phyloP scores from a whole-genome alignment of 192 early-diverging fungal genomes.

The Rhizoclosmatium sp. region DNA sequence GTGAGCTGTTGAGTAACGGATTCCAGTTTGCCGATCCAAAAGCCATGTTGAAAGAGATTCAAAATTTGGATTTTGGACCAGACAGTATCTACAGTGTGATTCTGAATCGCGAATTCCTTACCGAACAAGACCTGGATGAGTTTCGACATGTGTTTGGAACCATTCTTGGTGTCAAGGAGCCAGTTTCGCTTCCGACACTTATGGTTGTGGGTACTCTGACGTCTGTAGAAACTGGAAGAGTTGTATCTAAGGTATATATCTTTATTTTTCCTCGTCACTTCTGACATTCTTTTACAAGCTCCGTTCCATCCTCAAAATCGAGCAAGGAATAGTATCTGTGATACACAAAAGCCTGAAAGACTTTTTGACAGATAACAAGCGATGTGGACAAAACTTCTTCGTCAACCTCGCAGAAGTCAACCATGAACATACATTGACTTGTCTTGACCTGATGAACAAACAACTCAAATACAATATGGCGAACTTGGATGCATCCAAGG shows the following conservation, averaged over 20 bases:
- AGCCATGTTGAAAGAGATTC: not conserved
- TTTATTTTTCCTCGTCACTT: conserved; percentile 2
- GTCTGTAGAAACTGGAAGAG: not conserved
- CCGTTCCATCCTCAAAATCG: conserved; percentile 16
- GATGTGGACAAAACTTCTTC: not conserved
- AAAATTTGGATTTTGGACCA: not conserved
- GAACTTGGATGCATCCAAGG: conserved; percentile 9
- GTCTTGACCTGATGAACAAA: not conserved
- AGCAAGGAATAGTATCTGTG: not conserved
- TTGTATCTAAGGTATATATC: not conserved
- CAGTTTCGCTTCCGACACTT: not conserved
- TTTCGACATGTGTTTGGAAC: not conserved
- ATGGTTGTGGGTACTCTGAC: not conserved
- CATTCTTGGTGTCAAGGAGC: conserved; percentile 7
- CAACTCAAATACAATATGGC: not conserved
- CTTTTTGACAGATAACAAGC: conserved; percentile 4
- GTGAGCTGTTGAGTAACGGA: not conserved
- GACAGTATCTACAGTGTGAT: conserved; percentile 18
- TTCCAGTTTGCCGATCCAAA: not conserved
- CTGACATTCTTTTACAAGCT: conserved; percentile 16
- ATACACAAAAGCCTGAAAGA: conserved; percentile 36
- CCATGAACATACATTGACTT: not conserved
- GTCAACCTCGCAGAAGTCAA: not conserved
- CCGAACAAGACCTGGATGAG: not conserved
- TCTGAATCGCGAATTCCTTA: not conserved